These are phyloP conservation scores for Pichia deserticola DNA, from an alignment of 805 yeast species.

Conservation along the genomic window DNA sequence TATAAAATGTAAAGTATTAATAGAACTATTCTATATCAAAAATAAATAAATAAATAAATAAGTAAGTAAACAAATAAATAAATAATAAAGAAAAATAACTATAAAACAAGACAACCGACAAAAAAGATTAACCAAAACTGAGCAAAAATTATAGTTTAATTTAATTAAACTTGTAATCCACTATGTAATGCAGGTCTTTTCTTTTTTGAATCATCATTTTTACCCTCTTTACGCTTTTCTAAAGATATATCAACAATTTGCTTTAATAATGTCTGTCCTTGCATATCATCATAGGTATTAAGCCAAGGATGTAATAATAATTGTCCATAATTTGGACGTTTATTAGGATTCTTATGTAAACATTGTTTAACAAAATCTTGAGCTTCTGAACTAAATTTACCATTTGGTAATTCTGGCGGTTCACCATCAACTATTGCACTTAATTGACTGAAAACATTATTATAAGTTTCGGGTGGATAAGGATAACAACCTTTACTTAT, in stretches of 20 bases:
- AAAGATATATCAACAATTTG: conserved; percentile 24
- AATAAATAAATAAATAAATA: neutral
- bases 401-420: conserved; percentile 70
- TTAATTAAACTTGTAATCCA: neutral
- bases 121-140: too few species aligned
- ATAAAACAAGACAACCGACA: neutral
- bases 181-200: conserved; percentile 2
- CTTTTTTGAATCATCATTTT: neutral
- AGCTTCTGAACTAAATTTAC: conserved; percentile 64
- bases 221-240: conserved; percentile 2
- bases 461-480: conserved; percentile 91
- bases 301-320: conserved; percentile 85
- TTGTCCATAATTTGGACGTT: conserved; percentile 73
- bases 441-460: conserved; percentile 83
- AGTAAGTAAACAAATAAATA: neutral
- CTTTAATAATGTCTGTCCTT: conserved; percentile 23
- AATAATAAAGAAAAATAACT: neutral
- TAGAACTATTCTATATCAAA: too few species aligned
- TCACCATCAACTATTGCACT: conserved; percentile 96
- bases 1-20: too few species aligned
- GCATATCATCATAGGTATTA: conserved; percentile 36
- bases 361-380: conserved; percentile 72
- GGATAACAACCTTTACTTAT: conserved; percentile 89
- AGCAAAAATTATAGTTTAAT: neutral
- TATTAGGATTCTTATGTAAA: conserved; percentile 70